These are phyloP conservation scores for Geranium incanum DNA, from an alignment of 441 rosid genomes.

Conservation along the genomic window DNA sequence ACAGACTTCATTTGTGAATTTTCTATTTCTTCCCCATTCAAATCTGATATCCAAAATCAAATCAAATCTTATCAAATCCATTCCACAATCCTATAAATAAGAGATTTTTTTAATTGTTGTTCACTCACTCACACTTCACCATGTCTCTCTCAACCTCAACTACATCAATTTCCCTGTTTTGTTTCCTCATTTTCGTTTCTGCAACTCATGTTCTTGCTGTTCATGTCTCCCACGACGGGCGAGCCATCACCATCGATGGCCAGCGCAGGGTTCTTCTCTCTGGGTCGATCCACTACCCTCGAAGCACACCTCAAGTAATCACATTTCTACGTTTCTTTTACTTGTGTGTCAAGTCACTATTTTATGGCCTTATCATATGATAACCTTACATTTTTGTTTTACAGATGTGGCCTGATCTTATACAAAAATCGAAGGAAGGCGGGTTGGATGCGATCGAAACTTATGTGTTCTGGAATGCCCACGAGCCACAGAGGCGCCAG, in stretches of 20 bases:
- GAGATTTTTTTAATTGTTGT: too few relatives aligned
- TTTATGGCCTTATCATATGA: neutral
- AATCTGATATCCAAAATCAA: too few relatives aligned
- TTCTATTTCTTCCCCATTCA: too few relatives aligned
- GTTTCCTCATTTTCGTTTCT: neutral
- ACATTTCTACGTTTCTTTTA: neutral
- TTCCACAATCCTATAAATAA: too few relatives aligned
- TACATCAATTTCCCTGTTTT: neutral
- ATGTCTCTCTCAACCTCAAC: too few relatives aligned
- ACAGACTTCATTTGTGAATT: too few relatives aligned
- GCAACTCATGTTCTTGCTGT: neutral
- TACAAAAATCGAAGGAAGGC: constrained; percentile 39
- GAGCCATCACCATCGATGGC: constrained; percentile 24
- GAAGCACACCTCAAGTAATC: constrained; percentile 22
- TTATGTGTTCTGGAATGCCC: constrained; percentile 48
- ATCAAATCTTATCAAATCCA: too few relatives aligned
- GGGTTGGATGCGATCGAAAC: constrained; percentile 47
- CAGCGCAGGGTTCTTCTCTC: constrained; percentile 18
- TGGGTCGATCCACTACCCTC: constrained; percentile 31
- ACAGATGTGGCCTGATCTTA: constrained; percentile 59
- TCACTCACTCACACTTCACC: too few relatives aligned
- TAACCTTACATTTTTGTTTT: neutral
- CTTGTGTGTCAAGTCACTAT: neutral
- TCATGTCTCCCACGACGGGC: constrained; percentile 16
- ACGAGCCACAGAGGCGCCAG: constrained; percentile 42